Percentiles rank a stretch among this genome's conserved stretches.
These are phyloP conservation scores for Peronosclerospora sorghi DNA, from an alignment of 352 stramenopile species.

Conservation along the genomic window DNA sequence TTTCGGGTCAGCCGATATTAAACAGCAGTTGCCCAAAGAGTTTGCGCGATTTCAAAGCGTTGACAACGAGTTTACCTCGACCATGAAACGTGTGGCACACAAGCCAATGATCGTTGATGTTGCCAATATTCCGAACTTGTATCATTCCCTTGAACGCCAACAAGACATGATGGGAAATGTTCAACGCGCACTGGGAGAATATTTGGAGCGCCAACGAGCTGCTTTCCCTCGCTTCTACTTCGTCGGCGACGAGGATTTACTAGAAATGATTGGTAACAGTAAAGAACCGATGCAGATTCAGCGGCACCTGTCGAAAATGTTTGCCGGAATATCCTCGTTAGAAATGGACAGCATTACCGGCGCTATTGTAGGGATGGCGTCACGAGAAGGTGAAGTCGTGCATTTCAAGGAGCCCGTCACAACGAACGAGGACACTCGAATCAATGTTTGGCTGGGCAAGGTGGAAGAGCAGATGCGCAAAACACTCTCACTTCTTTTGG, in stretches of 20 bases:
- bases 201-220: constrained; percentile 96
- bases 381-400: constrained; percentile 98
- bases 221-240: constrained; percentile 99
- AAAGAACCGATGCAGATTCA: constrained; percentile 97
- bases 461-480: constrained; percentile 96
- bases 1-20: constrained; percentile 96
- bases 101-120: constrained; percentile 96
- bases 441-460: constrained; percentile 93
- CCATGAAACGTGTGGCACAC: constrained; percentile 95
- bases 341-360: constrained; percentile 71
- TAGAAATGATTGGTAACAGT: constrained; percentile 99
- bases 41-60: constrained; percentile 98
- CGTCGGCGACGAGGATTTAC: constrained; percentile 98
- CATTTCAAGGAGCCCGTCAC: constrained; percentile 88
- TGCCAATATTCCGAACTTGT: constrained; percentile 82
- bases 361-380: constrained; percentile 90
- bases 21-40: constrained; percentile 96
- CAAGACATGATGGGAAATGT: constrained; percentile 98
- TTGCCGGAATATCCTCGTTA: constrained; percentile 93
- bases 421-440: constrained; percentile 83
- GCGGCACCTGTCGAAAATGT: constrained; percentile 98
- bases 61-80: constrained; percentile 96
- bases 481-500: constrained; percentile 92
- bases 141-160: constrained; percentile 88
- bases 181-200: constrained; percentile 98